Evolutionary conservation across 148 eudicot species (phyloP), one percentile per base, ranked within the genome.

Genomic region (Rhododendron ferrugineum): DNA sequence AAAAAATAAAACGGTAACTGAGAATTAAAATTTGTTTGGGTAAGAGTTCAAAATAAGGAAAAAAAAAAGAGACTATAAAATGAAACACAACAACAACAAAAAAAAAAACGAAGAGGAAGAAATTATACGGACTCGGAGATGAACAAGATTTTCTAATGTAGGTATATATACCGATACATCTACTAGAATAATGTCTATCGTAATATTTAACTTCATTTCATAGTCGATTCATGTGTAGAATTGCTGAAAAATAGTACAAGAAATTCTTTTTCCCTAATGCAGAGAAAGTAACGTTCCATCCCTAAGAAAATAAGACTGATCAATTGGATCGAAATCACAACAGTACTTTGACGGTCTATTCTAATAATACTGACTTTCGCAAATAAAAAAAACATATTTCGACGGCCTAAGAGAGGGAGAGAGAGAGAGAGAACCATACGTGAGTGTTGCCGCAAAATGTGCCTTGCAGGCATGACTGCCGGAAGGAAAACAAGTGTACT

Each of bases 381-480:
- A 4, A 37, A 40, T 5, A 40, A 40, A 22, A 56, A 56, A 56
- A 56, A 5, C 2, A 1, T 60, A 60, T 0, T 60, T 60, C 8
- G 66, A 60, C 11, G 26, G 7, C 23, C 4, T 58, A 60, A 6
- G 66, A 22, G 66, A 58, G n/a, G 2, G 58, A 54, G 76, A 14
- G 16, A 52, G 56, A 54, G 76, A 82, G 34, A 36, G 77, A 73
- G 60, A 76, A 74, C 77, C 90, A 30, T 93, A 93, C 93, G 88
- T 80, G 85, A 87, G 37, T 75, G 92, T 66, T 85, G 76, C 18
- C 88, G 76, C 11, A 34, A 66, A 11, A 93, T 85, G 73, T 78
- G 93, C 85, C 93, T 91, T 11, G 93, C 88, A 3, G 80, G 81
- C 22, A 87, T 50, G 36, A 85, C 82, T 0, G 88, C 88, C 54